A percentile compares a stretch with the other conserved stretches of the same genome.
Conservation (phyloP, 768 basidiomycete species). For the Lactarius hengduanensis region DNA sequence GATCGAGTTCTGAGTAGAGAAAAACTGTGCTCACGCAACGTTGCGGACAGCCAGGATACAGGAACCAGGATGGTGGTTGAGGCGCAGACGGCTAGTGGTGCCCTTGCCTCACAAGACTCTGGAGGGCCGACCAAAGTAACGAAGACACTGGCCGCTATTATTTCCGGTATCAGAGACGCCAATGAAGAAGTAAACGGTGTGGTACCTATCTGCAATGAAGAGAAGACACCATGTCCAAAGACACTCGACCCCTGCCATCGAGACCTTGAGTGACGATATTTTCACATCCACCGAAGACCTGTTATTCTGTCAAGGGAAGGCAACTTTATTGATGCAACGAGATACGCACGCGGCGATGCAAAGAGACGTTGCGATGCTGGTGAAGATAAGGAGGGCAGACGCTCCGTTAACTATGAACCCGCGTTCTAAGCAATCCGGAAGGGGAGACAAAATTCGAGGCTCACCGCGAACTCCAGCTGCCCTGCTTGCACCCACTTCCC, state of each 20-base stretch:
- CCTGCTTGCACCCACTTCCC: constrained; percentile 21
- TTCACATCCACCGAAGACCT: constrained; percentile 38
- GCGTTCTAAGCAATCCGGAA: neutral
- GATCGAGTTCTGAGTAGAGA: constrained; percentile 1
- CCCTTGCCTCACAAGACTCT: constrained; percentile 35
- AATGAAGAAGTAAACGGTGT: constrained; percentile 7
- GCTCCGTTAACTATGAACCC: constrained; percentile 12
- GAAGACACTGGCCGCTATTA: constrained; percentile 49
- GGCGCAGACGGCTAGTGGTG: constrained; percentile 31
- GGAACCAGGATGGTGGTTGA: constrained; percentile 34
- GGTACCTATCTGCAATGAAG: constrained; percentile 48
- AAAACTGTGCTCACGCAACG: constrained; percentile 31
- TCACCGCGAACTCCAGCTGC: constrained; percentile 18
- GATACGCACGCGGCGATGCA: constrained; percentile 43
- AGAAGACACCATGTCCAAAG: constrained; percentile 52
- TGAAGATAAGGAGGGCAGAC: constrained; percentile 15
- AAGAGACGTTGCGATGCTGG: constrained; percentile 27
- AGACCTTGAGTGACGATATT: constrained; percentile 40
- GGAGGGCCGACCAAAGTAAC: constrained; percentile 46
- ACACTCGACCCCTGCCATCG: constrained; percentile 53
- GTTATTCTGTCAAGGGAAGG: constrained; percentile 40
- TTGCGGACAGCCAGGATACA: constrained; percentile 36
- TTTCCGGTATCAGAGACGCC: constrained; percentile 4
- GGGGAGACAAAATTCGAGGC: neutral
- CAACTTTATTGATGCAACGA: constrained; percentile 40